phyloP scores from a whole-genome alignment of 176 grass and related monocot genomes.

The Otatea glauca region DNA sequence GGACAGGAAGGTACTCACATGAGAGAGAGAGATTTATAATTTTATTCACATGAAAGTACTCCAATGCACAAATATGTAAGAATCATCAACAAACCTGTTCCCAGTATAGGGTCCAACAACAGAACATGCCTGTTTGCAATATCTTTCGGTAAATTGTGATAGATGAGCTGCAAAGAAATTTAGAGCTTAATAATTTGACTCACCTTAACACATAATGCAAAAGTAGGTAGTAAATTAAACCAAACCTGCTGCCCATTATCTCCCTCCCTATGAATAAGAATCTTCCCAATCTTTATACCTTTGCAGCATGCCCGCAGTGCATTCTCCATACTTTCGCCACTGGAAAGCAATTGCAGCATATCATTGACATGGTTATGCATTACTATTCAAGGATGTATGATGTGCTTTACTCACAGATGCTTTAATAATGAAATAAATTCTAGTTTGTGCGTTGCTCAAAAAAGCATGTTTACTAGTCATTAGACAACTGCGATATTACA shows the following conservation, averaged over 20 bases:
- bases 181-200: constrained; percentile 42
- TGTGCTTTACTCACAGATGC: not conserved
- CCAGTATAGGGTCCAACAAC: constrained; percentile 93
- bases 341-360: constrained; percentile 39
- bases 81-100: constrained; percentile 77
- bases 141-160: constrained; percentile 89
- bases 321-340: constrained; percentile 98
- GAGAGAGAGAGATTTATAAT: not conserved
- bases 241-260: constrained; percentile 92
- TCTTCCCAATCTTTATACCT: constrained; percentile 93
- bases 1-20: not conserved
- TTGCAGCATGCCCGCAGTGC: constrained; percentile 85
- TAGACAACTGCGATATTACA: constrained; percentile 2
- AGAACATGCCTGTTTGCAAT: constrained; percentile 95
- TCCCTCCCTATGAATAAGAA: constrained; percentile 90
- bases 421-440: not conserved
- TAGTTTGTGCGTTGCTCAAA: not conserved
- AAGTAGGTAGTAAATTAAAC: constrained; percentile 45
- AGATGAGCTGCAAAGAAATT: constrained; percentile 76
- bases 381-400: constrained; percentile 20
- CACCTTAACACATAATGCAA: constrained; percentile 29
- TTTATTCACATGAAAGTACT: constrained; percentile 13
- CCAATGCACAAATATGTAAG: not conserved
- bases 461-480: not conserved
- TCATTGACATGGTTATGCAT: not conserved